Evolutionary conservation across 2,329 filamentous ascomycete genomes (phyloP).

Genomic region (Chaetoscypha palmicola): DNA sequence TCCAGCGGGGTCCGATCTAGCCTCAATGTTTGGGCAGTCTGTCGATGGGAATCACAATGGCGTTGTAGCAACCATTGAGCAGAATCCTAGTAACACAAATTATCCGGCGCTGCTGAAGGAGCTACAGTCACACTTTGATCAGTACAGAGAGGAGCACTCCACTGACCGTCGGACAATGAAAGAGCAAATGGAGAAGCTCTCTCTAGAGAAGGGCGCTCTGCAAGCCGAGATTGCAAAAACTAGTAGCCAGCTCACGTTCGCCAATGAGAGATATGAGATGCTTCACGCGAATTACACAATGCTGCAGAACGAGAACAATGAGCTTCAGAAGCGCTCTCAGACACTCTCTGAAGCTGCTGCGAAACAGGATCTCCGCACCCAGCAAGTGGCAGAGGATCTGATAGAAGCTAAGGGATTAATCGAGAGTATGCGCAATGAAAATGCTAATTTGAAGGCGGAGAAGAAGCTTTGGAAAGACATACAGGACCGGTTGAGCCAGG

Average conservation of each 20-base stretch:
- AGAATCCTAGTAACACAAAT: constrained; percentile 48
- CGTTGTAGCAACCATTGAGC: constrained; percentile 53
- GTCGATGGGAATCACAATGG: constrained; percentile 49
- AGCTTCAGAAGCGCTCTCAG: constrained; percentile 78
- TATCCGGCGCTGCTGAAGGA: constrained; percentile 77
- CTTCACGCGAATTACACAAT: constrained; percentile 81
- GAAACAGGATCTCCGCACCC: constrained; percentile 82
- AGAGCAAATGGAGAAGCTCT: constrained; percentile 74
- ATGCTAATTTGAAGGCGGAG: constrained; percentile 87
- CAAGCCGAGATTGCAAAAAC: constrained; percentile 76
- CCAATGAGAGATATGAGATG: constrained; percentile 80
- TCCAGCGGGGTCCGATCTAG: constrained; percentile 53
- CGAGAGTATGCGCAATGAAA: constrained; percentile 85
- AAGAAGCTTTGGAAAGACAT: constrained; percentile 94
- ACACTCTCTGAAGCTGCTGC: constrained; percentile 73
- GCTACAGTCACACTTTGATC: constrained; percentile 82
- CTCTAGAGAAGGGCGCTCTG: constrained; percentile 72
- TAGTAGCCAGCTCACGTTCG: constrained; percentile 73
- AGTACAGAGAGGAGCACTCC: constrained; percentile 77
- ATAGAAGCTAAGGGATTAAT: constrained; percentile 75
- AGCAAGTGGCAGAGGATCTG: constrained; percentile 88
- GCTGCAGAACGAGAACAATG: constrained; percentile 75
- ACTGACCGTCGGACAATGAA: constrained; percentile 77
- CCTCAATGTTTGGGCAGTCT: constrained; percentile 65
- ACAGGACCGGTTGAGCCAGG: constrained; percentile 77